Percentiles rank a stretch among this genome's conserved stretches.
phyloP scores from a whole-genome alignment of 1,284 basidiomycete species.

The Ustilago lituana region DNA sequence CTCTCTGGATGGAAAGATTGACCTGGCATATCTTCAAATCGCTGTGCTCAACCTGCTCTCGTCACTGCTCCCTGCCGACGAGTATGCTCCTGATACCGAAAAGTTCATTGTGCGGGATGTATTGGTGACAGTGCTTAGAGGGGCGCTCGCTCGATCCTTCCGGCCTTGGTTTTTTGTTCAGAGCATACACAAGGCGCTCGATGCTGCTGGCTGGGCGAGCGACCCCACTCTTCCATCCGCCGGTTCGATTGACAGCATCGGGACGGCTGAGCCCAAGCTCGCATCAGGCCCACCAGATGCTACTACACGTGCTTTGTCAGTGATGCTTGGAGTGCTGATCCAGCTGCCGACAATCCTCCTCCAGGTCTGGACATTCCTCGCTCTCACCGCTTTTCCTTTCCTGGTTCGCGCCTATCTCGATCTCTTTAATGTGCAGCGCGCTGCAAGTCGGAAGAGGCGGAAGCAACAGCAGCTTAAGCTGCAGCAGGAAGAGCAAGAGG shows the following conservation, averaged over 20 bases:
- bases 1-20: conserved; percentile 40
- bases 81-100: conserved; percentile 45
- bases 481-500: background rate
- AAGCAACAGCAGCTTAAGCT: conserved; percentile 5
- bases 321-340: conserved; percentile 4
- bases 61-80: conserved; percentile 41
- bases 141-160: conserved; percentile 26
- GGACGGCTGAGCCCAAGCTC: background rate
- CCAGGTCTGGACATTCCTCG: conserved; percentile 24
- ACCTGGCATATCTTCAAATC: conserved; percentile 33
- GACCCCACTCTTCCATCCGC: conserved; percentile 4
- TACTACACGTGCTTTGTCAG: background rate
- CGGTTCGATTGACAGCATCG: background rate
- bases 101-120: conserved; percentile 50
- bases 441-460: conserved; percentile 13
- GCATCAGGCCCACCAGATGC: background rate
- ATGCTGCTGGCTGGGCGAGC: conserved; percentile 27
- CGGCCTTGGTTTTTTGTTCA: conserved; percentile 51
- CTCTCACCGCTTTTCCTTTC: conserved; percentile 24
- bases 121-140: conserved; percentile 40
- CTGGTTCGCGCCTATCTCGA: conserved; percentile 38
- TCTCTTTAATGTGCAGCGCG: conserved; percentile 43
- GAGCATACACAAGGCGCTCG: conserved; percentile 43
- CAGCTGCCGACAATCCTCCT: conserved; percentile 22
- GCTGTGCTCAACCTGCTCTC: conserved; percentile 31